These are phyloP conservation scores for Leccinum disarticulatum DNA, from an alignment of 768 basidiomycete species.

Conservation along the genomic window DNA sequence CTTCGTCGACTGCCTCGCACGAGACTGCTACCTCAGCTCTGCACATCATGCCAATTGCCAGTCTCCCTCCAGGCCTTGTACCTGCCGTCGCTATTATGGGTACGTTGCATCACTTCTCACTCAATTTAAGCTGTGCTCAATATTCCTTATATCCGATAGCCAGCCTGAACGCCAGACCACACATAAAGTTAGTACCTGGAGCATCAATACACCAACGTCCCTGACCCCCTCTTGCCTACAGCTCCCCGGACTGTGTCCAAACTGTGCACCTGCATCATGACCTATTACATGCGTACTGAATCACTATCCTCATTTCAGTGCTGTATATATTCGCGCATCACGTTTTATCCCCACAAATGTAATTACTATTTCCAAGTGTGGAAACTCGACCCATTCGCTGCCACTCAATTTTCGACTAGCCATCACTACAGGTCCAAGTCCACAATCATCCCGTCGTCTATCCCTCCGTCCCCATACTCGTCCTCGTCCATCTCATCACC, in stretches of 20 bases:
- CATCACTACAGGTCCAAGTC: conserved; percentile 46
- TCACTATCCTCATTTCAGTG: not conserved
- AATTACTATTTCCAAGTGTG: conserved; percentile 5
- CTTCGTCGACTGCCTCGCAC: conserved; percentile 52
- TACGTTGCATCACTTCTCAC: conserved; percentile 22
- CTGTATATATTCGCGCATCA: conserved; percentile 16
- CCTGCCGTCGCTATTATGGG: conserved; percentile 60
- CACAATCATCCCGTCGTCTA: conserved; percentile 61
- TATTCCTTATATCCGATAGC: conserved; percentile 22
- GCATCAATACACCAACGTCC: conserved; percentile 9
- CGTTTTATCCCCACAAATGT: conserved; percentile 13
- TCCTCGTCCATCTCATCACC: conserved; percentile 44
- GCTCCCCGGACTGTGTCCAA: conserved; percentile 40
- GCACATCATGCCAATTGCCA: conserved; percentile 50
- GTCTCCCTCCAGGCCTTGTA: conserved; percentile 34
- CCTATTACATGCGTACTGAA: not conserved
- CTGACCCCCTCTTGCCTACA: conserved; percentile 25
- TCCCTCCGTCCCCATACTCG: conserved; percentile 65
- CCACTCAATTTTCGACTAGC: not conserved
- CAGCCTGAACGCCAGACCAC: conserved; percentile 55
- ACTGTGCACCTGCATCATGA: conserved; percentile 31
- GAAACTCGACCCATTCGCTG: not conserved
- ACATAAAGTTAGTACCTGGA: conserved; percentile 39
- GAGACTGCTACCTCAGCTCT: conserved; percentile 46
- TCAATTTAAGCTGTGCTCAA: not conserved